Percentiles rank a stretch among this genome's conserved stretches.
Conservation (phyloP, 129 eudicot species). For the Centella asiatica region DNA sequence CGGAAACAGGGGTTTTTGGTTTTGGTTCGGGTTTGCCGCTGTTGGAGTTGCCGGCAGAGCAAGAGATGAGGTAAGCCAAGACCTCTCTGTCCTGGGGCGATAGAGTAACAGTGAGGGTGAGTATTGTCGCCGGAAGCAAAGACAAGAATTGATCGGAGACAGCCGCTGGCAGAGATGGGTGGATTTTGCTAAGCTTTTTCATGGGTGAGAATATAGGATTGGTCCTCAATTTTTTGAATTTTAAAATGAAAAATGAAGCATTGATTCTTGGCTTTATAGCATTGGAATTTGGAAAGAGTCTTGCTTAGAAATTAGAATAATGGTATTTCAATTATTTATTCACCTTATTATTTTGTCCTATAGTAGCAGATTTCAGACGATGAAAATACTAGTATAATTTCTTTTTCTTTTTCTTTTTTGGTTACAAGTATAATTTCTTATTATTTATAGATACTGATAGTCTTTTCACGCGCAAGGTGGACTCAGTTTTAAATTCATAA, state of each 20-base stretch:
- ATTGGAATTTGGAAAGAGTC: too few relatives aligned
- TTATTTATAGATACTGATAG: too few relatives aligned
- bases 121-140: constrained; percentile 37
- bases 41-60: constrained; percentile 12
- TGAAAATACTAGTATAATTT: too few relatives aligned
- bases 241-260: not conserved
- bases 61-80: constrained; percentile 47
- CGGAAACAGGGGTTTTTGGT: not conserved
- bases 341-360: too few relatives aligned
- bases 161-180: constrained; percentile 33
- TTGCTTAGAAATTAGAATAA: too few relatives aligned
- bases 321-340: too few relatives aligned
- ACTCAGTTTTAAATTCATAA: too few relatives aligned
- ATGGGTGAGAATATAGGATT: constrained; percentile 2
- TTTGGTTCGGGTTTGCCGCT: not conserved
- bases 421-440: too few relatives aligned
- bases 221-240: not conserved
- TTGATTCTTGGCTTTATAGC: not conserved
- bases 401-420: too few relatives aligned
- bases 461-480: too few relatives aligned
- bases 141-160: constrained; percentile 37
- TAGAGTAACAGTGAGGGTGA: constrained; percentile 38
- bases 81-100: constrained; percentile 41
- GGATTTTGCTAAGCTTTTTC: constrained; percentile 56
- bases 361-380: too few relatives aligned